phyloP scores from a whole-genome alignment of 495 filamentous ascomycete species.

The Penicillium bovifimosum region DNA sequence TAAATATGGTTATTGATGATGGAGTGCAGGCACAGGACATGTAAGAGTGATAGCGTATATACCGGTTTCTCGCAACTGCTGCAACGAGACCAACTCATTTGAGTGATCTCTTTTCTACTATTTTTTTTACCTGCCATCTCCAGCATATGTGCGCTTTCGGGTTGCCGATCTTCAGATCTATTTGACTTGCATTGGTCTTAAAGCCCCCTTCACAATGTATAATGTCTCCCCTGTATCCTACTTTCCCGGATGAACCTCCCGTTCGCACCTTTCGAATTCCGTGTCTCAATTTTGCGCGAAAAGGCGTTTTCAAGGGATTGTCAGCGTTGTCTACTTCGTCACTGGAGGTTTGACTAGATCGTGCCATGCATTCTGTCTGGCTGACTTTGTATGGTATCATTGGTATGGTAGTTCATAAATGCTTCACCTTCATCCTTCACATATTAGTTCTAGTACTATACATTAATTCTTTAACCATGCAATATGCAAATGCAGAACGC shows the following conservation, averaged over 20 bases:
- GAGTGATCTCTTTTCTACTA: background rate
- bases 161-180: background rate
- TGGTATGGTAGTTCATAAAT: background rate
- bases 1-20: constrained; percentile 68
- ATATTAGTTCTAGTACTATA: no score
- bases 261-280: constrained; percentile 2
- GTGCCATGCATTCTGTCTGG: background rate
- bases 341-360: constrained; percentile 1
- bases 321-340: background rate
- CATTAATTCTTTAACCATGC: no score
- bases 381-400: background rate
- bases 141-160: background rate
- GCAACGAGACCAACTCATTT: background rate
- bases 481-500: no score
- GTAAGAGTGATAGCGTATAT: constrained; percentile 3
- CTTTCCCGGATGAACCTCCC: background rate
- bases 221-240: background rate
- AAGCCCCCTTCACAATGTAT: background rate
- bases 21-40: constrained; percentile 26
- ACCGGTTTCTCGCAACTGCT: background rate
- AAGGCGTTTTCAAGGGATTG: constrained; percentile 3
- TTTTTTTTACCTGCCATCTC: background rate
- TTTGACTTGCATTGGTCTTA: background rate
- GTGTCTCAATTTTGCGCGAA: background rate
- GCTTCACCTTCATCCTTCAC: background rate